Evolutionary conservation across 2,329 filamentous ascomycete species (phyloP), one percentile per base, ranked within the genome.

Genomic region (Fusarium buxicola): DNA sequence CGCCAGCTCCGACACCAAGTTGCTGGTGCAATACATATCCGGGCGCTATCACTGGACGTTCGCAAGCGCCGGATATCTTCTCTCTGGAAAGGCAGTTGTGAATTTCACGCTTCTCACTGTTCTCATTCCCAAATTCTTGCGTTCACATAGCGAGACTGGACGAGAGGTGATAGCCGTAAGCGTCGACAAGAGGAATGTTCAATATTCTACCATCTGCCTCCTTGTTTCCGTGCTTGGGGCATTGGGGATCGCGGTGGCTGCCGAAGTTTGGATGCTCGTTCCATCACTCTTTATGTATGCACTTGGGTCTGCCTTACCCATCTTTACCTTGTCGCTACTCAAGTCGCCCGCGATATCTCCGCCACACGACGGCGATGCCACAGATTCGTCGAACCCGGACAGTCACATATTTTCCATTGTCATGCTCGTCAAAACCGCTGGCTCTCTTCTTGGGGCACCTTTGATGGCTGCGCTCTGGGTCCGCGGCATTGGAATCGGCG

Each of bases 21-120:
- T 84, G 1, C 73, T 83, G 7, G 75, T 81, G 2, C 80, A 82
- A 55, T 83, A 83, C 61, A 82, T 83, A 60, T 83, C 81, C 0
- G 81, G 77, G 58, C 75, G 81, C 1, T 83, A 82, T 35, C 49
- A 67, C 16, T 83, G 81, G 81, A 75, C 72, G 0, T 82, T 84
- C 56, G 75, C 79, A 2, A 75, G 74, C 1, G 79, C 81, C 0
- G 81, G 81, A 7, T 84, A 83, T 48, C 71, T 84, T 3, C 70
- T 83, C 8, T 82, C 81, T 0, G 75, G 69, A 4, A 84, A 83
- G 58, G 81, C 81, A 3, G 67, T 82, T 4, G 76, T 83, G 39
- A 83, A 83, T 62, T 81, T 83, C 36, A 63, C 75, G 0, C 63
- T 83, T 1, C 72, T 84, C 4, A 78, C 76, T 0, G 48, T 80